Conservation (phyloP, 1,139 yeast genomes). For the Taphrina flavorubra region DNA sequence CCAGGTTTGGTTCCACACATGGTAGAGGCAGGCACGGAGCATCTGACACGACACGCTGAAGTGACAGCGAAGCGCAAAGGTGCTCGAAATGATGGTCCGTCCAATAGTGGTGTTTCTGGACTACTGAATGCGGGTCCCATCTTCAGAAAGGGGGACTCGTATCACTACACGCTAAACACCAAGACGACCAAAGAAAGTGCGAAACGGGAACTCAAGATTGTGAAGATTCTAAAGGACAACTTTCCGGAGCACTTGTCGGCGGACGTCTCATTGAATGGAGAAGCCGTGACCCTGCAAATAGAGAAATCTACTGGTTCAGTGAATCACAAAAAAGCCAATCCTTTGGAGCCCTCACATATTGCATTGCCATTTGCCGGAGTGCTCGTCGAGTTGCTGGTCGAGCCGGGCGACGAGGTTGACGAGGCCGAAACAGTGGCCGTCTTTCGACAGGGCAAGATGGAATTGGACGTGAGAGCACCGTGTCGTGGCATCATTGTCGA, state of each 20-base stretch:
- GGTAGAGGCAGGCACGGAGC: constrained; percentile 61
- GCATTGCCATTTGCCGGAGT: constrained; percentile 89
- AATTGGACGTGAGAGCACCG: constrained; percentile 83
- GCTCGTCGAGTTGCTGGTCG: constrained; percentile 83
- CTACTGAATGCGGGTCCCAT: background rate
- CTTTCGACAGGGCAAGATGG: constrained; percentile 98
- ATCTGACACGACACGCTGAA: background rate
- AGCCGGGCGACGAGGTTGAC: constrained; percentile 76
- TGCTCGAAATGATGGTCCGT: constrained; percentile 60
- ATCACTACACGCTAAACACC: constrained; percentile 62
- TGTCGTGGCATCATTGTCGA: constrained; percentile 76
- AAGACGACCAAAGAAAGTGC: constrained; percentile 81
- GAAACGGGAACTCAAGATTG: constrained; percentile 88
- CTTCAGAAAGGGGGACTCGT: constrained; percentile 32
- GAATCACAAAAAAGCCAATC: constrained; percentile 41
- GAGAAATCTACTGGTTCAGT: constrained; percentile 52
- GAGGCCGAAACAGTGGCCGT: constrained; percentile 82
- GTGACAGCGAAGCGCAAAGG: background rate
- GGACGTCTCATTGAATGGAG: constrained; percentile 73
- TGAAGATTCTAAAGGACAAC: constrained; percentile 86
- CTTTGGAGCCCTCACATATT: constrained; percentile 53
- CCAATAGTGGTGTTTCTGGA: background rate
- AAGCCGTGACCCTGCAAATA: constrained; percentile 72
- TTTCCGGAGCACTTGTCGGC: constrained; percentile 90
- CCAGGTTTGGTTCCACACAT: constrained; percentile 87